phyloP scores from a whole-genome alignment of 352 stramenopile species.

The Elongisporangium undulatum region DNA sequence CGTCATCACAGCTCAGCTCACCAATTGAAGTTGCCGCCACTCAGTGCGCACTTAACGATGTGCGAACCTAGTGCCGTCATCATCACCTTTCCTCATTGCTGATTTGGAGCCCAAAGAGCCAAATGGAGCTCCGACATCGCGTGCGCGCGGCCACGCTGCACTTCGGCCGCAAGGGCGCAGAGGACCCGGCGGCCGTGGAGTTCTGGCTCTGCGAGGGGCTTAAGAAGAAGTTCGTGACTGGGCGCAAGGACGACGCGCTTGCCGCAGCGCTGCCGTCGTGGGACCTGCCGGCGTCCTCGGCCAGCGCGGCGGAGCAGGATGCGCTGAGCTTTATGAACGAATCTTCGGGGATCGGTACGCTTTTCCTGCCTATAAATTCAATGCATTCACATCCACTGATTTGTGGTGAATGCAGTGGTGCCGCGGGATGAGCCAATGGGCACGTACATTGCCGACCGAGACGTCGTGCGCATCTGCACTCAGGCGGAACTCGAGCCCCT shows the following conservation, averaged over 20 bases:
- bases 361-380: neutral
- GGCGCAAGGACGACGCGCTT: slow-evolving; percentile 41
- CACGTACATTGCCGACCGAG: slow-evolving; percentile 55
- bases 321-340: slow-evolving; percentile 75
- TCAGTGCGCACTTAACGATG: neutral
- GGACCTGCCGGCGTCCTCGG: slow-evolving; percentile 20
- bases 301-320: slow-evolving; percentile 23
- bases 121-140: slow-evolving; percentile 43
- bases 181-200: slow-evolving; percentile 33
- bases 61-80: neutral
- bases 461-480: slow-evolving; percentile 71
- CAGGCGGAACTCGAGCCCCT: slow-evolving; percentile 50
- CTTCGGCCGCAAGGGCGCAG: slow-evolving; percentile 41
- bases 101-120: neutral
- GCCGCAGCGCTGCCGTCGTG: slow-evolving; percentile 34
- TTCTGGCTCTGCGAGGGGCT: slow-evolving; percentile 77
- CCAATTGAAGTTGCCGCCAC: slow-evolving; percentile 24
- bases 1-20: slow-evolving; percentile 4
- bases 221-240: slow-evolving; percentile 61
- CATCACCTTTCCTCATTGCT: neutral
- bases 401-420: slow-evolving; percentile 28
- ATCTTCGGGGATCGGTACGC: slow-evolving; percentile 45
- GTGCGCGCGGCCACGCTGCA: slow-evolving; percentile 41
- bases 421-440: slow-evolving; percentile 47
- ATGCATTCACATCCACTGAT: neutral